Evolutionary conservation across 2,329 filamentous ascomycete species (phyloP).

Genomic region (Epichloe sp.): DNA sequence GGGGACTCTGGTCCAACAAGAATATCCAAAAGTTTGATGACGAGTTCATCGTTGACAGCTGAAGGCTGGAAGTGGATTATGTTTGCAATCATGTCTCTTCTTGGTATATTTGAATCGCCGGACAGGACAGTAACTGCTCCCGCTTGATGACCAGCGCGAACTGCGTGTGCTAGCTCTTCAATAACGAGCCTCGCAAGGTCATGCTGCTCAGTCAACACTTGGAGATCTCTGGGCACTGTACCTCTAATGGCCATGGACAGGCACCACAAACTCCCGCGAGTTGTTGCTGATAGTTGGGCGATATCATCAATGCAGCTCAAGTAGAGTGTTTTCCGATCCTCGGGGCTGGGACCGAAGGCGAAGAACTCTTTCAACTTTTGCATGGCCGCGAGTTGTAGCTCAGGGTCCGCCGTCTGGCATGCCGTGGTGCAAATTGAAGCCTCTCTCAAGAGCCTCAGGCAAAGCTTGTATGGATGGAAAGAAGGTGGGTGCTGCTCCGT

Average conservation of each 20-base stretch:
- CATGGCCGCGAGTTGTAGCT: conserved; percentile 51
- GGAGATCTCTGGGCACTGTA: conserved; percentile 37
- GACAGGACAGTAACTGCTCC: conserved; percentile 32
- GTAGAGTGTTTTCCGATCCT: conserved; percentile 50
- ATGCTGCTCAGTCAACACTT: conserved; percentile 44
- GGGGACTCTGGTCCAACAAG: conserved; percentile 53
- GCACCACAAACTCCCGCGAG: conserved; percentile 61
- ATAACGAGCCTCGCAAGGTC: conserved; percentile 49
- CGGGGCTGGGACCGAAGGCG: conserved; percentile 34
- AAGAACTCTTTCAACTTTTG: conserved; percentile 50
- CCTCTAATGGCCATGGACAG: conserved; percentile 37
- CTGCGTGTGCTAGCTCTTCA: conserved; percentile 48
- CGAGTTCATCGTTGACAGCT: conserved; percentile 48
- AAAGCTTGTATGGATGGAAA: conserved; percentile 35
- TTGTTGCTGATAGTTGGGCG: conserved; percentile 44
- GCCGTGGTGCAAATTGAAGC: conserved; percentile 45
- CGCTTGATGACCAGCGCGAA: conserved; percentile 16
- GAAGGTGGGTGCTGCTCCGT: conserved; percentile 21
- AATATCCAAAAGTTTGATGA: conserved; percentile 55
- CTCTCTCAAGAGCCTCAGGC: conserved; percentile 57
- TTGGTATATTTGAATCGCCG: conserved; percentile 36
- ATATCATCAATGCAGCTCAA: conserved; percentile 57
- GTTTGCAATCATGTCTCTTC: conserved; percentile 41
- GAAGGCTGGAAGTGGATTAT: conserved; percentile 49
- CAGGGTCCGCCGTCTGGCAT: conserved; percentile 41